These are phyloP conservation scores for Plasmodium chabaudi DNA, from an alignment of 169 alveolate species.

Conservation along the genomic window DNA sequence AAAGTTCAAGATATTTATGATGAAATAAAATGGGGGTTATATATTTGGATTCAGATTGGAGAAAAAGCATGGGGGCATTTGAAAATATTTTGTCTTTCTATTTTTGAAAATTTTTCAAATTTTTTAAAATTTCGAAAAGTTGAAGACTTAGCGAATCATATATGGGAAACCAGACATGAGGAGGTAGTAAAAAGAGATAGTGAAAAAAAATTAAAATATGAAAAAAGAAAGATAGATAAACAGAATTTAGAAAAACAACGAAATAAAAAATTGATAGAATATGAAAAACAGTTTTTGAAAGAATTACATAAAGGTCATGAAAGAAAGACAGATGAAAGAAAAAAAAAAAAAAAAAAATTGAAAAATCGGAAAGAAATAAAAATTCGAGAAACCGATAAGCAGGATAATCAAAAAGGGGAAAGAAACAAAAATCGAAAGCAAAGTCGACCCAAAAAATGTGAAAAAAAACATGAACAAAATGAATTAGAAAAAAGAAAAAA, in stretches of 20 bases:
- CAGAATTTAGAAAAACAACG: constrained; percentile 20
- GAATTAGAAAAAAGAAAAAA: neutral
- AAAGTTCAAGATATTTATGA: constrained; percentile 5
- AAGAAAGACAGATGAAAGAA: neutral
- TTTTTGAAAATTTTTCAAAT: no score
- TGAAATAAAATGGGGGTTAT: neutral
- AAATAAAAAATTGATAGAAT: constrained; percentile 12
- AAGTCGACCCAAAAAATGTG: neutral
- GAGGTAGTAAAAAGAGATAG: constrained; percentile 14
- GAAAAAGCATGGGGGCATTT: neutral
- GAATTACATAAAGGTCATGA: constrained; percentile 15
- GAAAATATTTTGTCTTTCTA: no score
- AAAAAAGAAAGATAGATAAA: constrained; percentile 17
- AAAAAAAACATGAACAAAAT: neutral
- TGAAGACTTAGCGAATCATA: constrained; percentile 9
- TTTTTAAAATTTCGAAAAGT: constrained; percentile 7
- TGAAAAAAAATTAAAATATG: constrained; percentile 29
- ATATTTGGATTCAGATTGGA: neutral
- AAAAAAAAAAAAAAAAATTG: constrained; percentile 8
- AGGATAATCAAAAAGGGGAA: neutral
- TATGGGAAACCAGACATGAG: neutral
- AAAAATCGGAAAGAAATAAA: constrained; percentile 4
- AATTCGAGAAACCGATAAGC: neutral
- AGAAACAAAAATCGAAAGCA: neutral
- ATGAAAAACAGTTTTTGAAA: constrained; percentile 15